Conservation (phyloP, 2,329 filamentous ascomycete species). For the Aspergillus cejpii region DNA sequence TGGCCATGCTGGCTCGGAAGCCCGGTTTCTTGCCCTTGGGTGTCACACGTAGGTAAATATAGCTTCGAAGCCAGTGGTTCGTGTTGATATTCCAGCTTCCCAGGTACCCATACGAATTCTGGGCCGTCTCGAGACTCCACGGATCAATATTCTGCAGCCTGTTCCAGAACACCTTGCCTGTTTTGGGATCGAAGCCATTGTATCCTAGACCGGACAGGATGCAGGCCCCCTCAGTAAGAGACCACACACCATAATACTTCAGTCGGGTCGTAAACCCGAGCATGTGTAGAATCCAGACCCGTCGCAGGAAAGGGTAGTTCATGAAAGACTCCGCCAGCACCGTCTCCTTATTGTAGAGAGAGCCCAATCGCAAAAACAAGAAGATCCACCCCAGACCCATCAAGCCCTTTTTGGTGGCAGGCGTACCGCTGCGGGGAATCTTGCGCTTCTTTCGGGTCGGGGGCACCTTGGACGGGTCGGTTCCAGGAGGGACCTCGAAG, state of each 20-base stretch:
- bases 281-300: conserved; percentile 76
- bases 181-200: conserved; percentile 80
- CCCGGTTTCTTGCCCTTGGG: conserved; percentile 93
- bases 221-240: conserved; percentile 84
- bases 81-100: conserved; percentile 98
- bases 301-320: conserved; percentile 60
- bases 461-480: conserved; percentile 79
- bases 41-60: conserved; percentile 90
- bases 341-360: conserved; percentile 57
- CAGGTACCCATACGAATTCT: conserved; percentile 88
- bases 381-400: conserved; percentile 73
- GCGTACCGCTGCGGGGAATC: conserved; percentile 83
- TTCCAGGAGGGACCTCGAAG: conserved; percentile 75
- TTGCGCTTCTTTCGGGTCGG: conserved; percentile 82
- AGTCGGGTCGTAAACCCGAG: conserved; percentile 72
- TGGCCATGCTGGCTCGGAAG: conserved; percentile 88
- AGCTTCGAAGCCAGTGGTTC: conserved; percentile 93
- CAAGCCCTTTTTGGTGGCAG: conserved; percentile 69
- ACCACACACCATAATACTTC: conserved; percentile 98
- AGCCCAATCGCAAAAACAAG: conserved; percentile 65
- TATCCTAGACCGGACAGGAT: conserved; percentile 91
- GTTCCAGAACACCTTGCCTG: conserved; percentile 82
- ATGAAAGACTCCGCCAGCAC: conserved; percentile 62
- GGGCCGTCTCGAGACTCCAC: conserved; percentile 76
- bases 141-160: conserved; percentile 84